A percentile compares a stretch with the other conserved stretches of the same genome.
phyloP scores from a whole-genome alignment of 2,329 filamentous ascomycete genomes.

The Neofusicoccum sp. region DNA sequence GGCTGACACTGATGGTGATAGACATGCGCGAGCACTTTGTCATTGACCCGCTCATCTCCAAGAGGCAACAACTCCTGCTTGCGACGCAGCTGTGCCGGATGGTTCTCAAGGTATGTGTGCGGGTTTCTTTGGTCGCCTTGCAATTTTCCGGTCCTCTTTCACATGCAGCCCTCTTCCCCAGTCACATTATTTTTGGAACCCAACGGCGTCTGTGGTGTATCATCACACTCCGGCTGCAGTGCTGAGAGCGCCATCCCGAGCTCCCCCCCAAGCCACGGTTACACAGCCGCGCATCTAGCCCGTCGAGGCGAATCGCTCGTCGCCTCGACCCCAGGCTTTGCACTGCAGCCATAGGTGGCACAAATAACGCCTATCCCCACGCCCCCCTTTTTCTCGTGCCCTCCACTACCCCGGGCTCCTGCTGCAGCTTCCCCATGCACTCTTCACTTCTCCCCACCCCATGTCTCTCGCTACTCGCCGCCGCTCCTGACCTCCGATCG shows the following conservation, averaged over 20 bases:
- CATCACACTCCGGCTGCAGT: slow-evolving; percentile 19
- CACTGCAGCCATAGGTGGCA: slow-evolving; percentile 14
- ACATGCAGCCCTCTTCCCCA: slow-evolving; percentile 12
- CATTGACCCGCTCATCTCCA: slow-evolving; percentile 96
- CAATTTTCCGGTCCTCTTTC: slow-evolving; percentile 15
- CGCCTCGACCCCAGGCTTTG: background rate
- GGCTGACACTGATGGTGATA: slow-evolving; percentile 30
- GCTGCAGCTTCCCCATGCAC: background rate
- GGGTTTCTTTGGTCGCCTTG: slow-evolving; percentile 6
- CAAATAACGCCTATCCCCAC: slow-evolving; percentile 7
- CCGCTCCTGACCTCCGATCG: slow-evolving; percentile 12
- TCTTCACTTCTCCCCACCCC: background rate
- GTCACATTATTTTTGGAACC: slow-evolving; percentile 12
- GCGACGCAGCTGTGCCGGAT: slow-evolving; percentile 97
- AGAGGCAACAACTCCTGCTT: slow-evolving; percentile 93
- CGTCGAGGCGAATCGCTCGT: background rate
- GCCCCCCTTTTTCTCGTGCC: background rate
- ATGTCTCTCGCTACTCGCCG: slow-evolving; percentile 12
- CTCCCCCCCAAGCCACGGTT: slow-evolving; percentile 13
- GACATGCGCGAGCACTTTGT: slow-evolving; percentile 98
- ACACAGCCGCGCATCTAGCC: slow-evolving; percentile 4
- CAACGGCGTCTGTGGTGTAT: slow-evolving; percentile 22
- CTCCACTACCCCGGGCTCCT: background rate
- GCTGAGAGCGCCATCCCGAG: slow-evolving; percentile 13
- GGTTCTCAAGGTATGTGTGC: slow-evolving; percentile 74